Conservation (phyloP, 179 eudicot species). For the Sideroxylon spinosum region DNA sequence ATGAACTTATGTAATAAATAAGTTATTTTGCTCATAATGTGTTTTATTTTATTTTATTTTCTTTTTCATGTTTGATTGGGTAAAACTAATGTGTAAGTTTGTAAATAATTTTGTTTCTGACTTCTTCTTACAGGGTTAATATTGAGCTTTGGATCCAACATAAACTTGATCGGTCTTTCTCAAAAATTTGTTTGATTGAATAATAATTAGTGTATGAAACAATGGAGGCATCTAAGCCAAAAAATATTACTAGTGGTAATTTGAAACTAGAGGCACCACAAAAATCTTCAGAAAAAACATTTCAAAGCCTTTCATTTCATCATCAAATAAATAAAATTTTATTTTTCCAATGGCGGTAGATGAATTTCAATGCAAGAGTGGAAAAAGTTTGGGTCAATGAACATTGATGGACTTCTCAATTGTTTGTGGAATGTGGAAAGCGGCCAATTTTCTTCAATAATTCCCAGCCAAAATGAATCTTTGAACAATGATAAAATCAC, state of each 20-base stretch:
- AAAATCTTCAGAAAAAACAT: neutral
- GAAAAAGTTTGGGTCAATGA: constrained; percentile 29
- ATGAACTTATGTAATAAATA: too few species aligned
- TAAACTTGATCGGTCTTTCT: neutral
- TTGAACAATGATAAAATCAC: constrained; percentile 20
- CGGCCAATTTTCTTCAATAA: constrained; percentile 12
- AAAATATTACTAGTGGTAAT: too few species aligned
- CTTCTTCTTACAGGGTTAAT: neutral
- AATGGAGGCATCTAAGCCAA: too few species aligned
- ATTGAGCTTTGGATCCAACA: neutral
- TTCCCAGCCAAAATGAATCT: constrained; percentile 11
- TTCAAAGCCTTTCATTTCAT: neutral
- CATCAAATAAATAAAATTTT: constrained; percentile 8
- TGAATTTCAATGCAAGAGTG: constrained; percentile 16
- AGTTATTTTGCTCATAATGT: too few species aligned
- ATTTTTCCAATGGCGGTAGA: constrained; percentile 16
- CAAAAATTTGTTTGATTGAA: too few species aligned
- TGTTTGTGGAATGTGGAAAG: constrained; percentile 31
- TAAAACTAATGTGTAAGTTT: too few species aligned
- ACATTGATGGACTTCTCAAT: constrained; percentile 45
- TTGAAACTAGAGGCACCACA: neutral
- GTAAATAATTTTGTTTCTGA: neutral
- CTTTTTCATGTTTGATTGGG: too few species aligned
- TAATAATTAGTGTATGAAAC: too few species aligned
- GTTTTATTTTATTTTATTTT: too few species aligned